Base-by-base conservation (phyloP, 192 early-diverging fungal species). In the Allomyces javanicus region DNA sequence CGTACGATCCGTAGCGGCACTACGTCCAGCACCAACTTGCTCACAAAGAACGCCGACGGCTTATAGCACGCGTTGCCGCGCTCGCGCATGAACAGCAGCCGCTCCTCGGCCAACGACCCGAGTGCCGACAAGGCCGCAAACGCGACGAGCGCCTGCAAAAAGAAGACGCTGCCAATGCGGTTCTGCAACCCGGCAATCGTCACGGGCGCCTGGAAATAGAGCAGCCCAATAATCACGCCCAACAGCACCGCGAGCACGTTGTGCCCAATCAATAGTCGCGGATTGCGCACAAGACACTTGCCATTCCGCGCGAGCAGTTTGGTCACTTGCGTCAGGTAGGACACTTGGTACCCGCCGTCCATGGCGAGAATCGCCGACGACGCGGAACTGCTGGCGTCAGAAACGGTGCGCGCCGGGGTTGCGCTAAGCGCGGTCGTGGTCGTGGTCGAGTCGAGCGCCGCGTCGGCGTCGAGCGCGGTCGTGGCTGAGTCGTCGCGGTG, bases 121-220 rank as follows among this genome's bases (percentile, higher is more conserved):
- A 89, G 74, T 0, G 87, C 85, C 45, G 76, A 79, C 10, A 86
- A 74, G 9, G 78, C 77, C 14, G 86, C 82, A 71, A 89, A 89
- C 0, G 83, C 87, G 12, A 89, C 67, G 24, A 89, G 74, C 3
- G 80, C 77, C 65, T 84, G 75, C 71, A 87, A 71, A 66, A 89
- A 87, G 65, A 89, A 86, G 22, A 85, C 65, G 0, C 79, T 78
- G 0, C 87, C 87, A 3, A 87, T 75, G 23, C 85, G 76, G 67
- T 89, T 89, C 72, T 89, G 87, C 26, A 89, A 77, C n/a, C 87
- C 87, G 4, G 76, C 81, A 19, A 89, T 67, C 50, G 75, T 72
- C 40, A 68, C 66, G 63, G 82, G 73, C 10, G 79, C 72, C 24
- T 80, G 68, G 72, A 75, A 89, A 70, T 87, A 89, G 7, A 89